A percentile compares a stretch with the other conserved stretches of the same genome.
Evolutionary conservation across 2,329 filamentous ascomycete species (phyloP).

Genomic region (Neofusicoccum umdonicola): DNA sequence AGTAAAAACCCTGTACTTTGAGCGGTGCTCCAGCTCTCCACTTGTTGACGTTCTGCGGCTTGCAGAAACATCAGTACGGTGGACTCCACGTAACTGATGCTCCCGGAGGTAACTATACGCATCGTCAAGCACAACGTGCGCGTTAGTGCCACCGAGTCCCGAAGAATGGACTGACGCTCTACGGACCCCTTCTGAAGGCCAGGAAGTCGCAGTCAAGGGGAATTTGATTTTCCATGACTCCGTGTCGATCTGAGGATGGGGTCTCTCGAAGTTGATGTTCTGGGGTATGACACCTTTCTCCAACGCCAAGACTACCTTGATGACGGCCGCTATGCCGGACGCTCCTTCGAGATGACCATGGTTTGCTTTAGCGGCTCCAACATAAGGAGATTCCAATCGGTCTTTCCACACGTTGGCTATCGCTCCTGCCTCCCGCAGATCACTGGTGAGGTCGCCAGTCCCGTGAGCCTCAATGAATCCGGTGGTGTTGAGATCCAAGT

Average conservation of each 20-base stretch:
- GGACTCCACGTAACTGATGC: constrained; percentile 19
- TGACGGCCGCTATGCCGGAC: constrained; percentile 25
- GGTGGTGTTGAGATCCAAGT: constrained; percentile 27
- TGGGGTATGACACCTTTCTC: constrained; percentile 23
- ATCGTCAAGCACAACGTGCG: constrained; percentile 28
- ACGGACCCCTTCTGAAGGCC: constrained; percentile 18
- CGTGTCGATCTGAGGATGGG: constrained; percentile 18
- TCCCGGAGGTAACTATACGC: background rate
- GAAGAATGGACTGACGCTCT: constrained; percentile 23
- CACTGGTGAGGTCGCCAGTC: constrained; percentile 57
- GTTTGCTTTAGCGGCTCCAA: constrained; percentile 31
- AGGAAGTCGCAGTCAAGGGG: constrained; percentile 16
- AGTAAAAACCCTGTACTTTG: constrained; percentile 16
- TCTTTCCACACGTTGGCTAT: constrained; percentile 22
- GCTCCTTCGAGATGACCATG: constrained; percentile 33
- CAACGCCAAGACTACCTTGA: constrained; percentile 29
- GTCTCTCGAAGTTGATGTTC: constrained; percentile 23
- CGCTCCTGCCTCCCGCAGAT: constrained; percentile 35
- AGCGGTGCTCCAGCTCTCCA: background rate
- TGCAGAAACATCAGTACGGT: background rate
- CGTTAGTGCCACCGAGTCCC: constrained; percentile 28
- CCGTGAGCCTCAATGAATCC: constrained; percentile 53
- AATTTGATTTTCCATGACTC: constrained; percentile 20
- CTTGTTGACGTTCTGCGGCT: background rate
- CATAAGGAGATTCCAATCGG: constrained; percentile 12